Percentiles rank a stretch among this genome's conserved stretches.
Evolutionary conservation across 768 basidiomycete genomes (phyloP).

Genomic region (Cystobasidium ongulense): DNA sequence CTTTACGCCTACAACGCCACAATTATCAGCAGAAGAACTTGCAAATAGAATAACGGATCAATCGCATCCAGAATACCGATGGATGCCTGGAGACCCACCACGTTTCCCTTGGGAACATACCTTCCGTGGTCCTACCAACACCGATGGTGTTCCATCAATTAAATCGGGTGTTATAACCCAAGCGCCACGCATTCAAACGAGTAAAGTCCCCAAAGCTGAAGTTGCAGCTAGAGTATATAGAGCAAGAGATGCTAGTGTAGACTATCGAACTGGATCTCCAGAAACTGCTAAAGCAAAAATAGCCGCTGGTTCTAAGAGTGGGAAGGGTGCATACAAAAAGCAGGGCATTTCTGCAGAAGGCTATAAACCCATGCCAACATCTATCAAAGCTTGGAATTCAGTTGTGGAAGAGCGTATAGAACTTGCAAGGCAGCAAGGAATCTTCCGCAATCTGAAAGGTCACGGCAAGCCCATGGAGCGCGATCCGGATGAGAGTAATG

Average conservation of each 20-base stretch:
- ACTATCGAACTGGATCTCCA: slow-evolving; percentile 21
- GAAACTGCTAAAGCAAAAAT: slow-evolving; percentile 23
- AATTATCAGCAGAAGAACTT: background rate
- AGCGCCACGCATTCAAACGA: background rate
- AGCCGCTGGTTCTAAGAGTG: background rate
- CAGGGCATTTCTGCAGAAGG: background rate
- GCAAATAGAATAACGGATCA: slow-evolving; percentile 6
- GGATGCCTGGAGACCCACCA: slow-evolving; percentile 14
- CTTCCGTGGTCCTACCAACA: slow-evolving; percentile 21
- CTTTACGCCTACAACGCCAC: background rate
- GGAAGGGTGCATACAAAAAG: background rate
- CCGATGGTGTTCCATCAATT: slow-evolving; percentile 21
- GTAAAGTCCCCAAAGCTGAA: background rate
- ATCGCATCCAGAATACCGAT: slow-evolving; percentile 9
- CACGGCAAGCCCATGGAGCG: slow-evolving; percentile 30
- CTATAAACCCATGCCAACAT: slow-evolving; percentile 22
- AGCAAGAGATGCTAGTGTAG: slow-evolving; percentile 28
- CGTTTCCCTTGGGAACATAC: slow-evolving; percentile 33
- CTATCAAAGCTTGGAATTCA: slow-evolving; percentile 16
- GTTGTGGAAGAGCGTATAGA: slow-evolving; percentile 33
- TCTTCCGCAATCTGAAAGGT: slow-evolving; percentile 32
- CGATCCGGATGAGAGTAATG: slow-evolving; percentile 25
- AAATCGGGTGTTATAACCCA: slow-evolving; percentile 1
- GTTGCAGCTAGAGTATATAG: slow-evolving; percentile 22
- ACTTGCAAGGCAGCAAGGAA: slow-evolving; percentile 30